These are phyloP conservation scores for Tricholoma hemisulphureum DNA, from an alignment of 768 basidiomycete species.

Conservation along the genomic window DNA sequence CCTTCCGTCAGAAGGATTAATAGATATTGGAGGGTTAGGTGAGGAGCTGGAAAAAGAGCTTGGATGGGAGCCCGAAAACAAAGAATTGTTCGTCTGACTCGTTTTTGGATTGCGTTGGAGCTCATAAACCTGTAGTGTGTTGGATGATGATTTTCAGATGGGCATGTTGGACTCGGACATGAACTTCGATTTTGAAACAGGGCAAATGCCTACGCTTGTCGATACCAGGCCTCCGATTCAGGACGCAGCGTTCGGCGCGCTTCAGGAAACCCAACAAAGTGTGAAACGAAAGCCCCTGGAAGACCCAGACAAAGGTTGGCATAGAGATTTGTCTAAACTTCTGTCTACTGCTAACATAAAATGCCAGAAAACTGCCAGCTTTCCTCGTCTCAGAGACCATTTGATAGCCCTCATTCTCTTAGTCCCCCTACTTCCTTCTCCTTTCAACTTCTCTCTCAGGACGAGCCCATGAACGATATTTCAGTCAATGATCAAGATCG, in stretches of 20 bases:
- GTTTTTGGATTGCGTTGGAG: background rate
- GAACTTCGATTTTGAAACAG: conserved; percentile 26
- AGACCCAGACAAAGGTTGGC: conserved; percentile 15
- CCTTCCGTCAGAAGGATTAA: conserved; percentile 43
- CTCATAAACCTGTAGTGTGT: background rate
- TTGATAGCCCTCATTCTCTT: conserved; percentile 4
- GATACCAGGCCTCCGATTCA: background rate
- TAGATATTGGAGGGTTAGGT: conserved; percentile 60
- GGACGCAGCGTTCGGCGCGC: background rate
- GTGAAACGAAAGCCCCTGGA: conserved; percentile 12
- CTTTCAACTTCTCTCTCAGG: conserved; percentile 41
- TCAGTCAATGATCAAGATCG: conserved; percentile 23
- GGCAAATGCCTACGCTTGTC: background rate
- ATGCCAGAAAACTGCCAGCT: background rate
- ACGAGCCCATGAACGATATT: conserved; percentile 31
- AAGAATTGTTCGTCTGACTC: background rate
- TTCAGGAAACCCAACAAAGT: background rate
- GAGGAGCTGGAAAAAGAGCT: conserved; percentile 76
- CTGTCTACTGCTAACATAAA: background rate
- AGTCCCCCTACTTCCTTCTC: conserved; percentile 41
- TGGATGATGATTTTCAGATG: background rate
- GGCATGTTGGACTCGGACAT: conserved; percentile 14
- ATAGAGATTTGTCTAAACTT: background rate
- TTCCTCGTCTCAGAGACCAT: background rate
- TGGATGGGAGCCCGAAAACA: conserved; percentile 54